phyloP scores from a whole-genome alignment of 371 early-diverging fungal genomes.

The Batrachochytrium dendrobatidis region DNA sequence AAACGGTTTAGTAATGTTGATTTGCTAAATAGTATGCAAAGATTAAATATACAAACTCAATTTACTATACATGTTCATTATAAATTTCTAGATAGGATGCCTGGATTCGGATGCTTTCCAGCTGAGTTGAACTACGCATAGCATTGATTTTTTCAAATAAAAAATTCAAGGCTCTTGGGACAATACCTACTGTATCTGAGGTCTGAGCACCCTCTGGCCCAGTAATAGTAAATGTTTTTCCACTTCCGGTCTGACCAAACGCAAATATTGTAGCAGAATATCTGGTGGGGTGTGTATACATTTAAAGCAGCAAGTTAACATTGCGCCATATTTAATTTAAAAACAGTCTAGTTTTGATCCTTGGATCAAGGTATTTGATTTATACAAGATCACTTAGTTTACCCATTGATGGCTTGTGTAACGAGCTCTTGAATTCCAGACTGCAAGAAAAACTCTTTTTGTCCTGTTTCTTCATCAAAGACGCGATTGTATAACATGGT shows the following conservation, averaged over 20 bases:
- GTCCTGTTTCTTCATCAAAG: background rate
- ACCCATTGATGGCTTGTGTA: background rate
- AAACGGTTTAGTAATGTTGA: background rate
- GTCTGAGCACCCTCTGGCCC: slow-evolving; percentile 25
- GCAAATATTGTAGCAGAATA: slow-evolving; percentile 49
- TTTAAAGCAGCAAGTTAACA: no score
- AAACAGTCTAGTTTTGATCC: no score
- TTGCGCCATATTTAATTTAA: no score
- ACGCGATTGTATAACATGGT: background rate
- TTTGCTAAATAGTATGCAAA: background rate
- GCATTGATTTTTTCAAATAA: slow-evolving; percentile 25
- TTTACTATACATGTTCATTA: slow-evolving; percentile 55
- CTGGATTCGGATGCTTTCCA: slow-evolving; percentile 17
- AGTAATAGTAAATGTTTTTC: slow-evolving; percentile 67
- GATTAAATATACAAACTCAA: slow-evolving; percentile 13
- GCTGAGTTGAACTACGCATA: background rate
- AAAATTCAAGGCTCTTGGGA: slow-evolving; percentile 39
- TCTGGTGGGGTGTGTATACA: slow-evolving; percentile 18
- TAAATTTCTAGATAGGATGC: slow-evolving; percentile 57
- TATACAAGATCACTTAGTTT: no score
- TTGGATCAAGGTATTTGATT: no score
- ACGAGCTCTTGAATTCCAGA: background rate
- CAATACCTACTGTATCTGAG: slow-evolving; percentile 28
- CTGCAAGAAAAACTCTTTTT: background rate
- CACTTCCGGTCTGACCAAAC: slow-evolving; percentile 62